Base-by-base conservation (phyloP, 2,329 filamentous ascomycete genomes). In the Penicillium frequentans region DNA sequence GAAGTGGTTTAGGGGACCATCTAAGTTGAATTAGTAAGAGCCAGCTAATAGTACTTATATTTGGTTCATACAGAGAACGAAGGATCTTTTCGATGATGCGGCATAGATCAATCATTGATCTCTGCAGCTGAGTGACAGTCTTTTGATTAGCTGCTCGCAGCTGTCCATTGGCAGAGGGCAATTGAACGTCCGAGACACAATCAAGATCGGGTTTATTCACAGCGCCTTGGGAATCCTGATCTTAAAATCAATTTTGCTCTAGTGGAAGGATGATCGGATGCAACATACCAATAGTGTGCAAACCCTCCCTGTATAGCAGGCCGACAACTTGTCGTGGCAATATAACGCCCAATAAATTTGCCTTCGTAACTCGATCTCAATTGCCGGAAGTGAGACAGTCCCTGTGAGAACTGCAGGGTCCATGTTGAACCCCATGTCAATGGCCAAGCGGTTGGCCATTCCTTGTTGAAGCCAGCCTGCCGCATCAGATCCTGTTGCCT, bases 401-500 rank as follows among this genome's bases (percentile, higher is more conserved):
- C 66, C 66, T 13, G 61, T 59, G 5, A 74, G 56, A 11, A 65
- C 65, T 1, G 65, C 60, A 1, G 69, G 63, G 27, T 76, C 73
- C 13, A 75, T 60, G 27, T 77, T 75, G 0, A 76, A 58, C 1
- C 74, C 74, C 72, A 76, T 74, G 29, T 77, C 74, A 0, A 75
- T 64, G 10, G 67, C 68, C 13, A 77, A 54, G 3, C 72, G 66
- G 48, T 61, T 70, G 1, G 74, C 74, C 69, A 76, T 75, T 1
- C 73, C 73, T n/a, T 74, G 69, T 43, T 74, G 67, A 9, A 75
- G 65, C 72, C 72, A 75, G 2, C 72, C 70, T 1, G 70, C 67
- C 3, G 73, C 72, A 58, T 75, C 73, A 5, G 65, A 65, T 3
- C 73, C 73, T 11, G 68, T 68, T 6, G 72, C 68, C 73, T 75